Base-by-base conservation (phyloP, 2,329 filamentous ascomycete species). In the Chaetomium sp. region DNA sequence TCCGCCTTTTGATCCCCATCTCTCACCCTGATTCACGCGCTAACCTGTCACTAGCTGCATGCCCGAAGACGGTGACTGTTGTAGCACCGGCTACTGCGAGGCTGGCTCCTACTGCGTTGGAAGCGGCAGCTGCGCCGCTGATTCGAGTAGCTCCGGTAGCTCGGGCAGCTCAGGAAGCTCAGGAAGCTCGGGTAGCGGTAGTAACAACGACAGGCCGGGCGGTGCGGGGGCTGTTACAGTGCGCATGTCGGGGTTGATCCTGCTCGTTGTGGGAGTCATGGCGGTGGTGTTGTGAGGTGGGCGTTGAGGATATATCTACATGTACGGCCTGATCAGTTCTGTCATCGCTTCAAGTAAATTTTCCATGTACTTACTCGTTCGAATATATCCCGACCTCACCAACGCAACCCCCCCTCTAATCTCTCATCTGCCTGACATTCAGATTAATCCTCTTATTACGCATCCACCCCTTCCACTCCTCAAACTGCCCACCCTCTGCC, bases 341-440 rank as follows among this genome's bases (percentile, higher is more conserved):
- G 19, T 3, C 19, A 27, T 27, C 19, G 19, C 19, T 27, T 27
- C 19, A 27, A 27, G 19, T 27, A 27, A 27, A 2, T 27, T 27
- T 3, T 27, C 19, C 19, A 27, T 27, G 19, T 27, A 27, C 19
- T 27, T 27, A 27, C 19, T 27, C 19, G 19, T 27, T 27, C 19
- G 19, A 3, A 27, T 27, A 27, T 27, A 27, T 27, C 19, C 19
- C 19, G 19, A 35, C 11, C 34, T n/a, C n/a, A n/a, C 45, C 33
- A 27, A 19, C 42, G 4, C 8, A 19, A 5, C 42, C 42, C 14
- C 6, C 10, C 42, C 9, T 4, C 19, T 44, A 79, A 36, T 83
- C 80, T 66, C 75, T 81, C 87, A 96, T 95, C 72, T 97, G 92
- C 59, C 92, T 79, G 8, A 96, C 88, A 69, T 97, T 97, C 48